Evolutionary conservation across 495 filamentous ascomycete genomes (phyloP), one percentile per base, ranked within the genome.

Genomic region (Aspergillus bridgeri): DNA sequence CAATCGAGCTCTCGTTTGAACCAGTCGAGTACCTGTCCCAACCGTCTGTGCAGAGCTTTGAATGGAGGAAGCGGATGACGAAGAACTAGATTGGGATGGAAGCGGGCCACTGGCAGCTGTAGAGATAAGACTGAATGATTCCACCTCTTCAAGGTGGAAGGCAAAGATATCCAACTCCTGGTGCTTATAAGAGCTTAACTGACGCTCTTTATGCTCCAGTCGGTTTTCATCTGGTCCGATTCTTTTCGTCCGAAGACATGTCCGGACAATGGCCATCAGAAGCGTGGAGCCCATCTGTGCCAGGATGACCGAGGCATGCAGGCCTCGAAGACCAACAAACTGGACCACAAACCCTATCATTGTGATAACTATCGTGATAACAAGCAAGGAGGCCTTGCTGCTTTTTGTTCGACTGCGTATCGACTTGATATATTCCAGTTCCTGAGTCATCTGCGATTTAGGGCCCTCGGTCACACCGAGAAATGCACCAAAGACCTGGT

Each of bases 141-240:
- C 53, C 2, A 73, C 56, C 0, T 68, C 25, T 11, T 69, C 63
- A 0, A 76, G 66, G 51, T 69, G 60, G 29, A 75, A 74, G 0
- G 76, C 70, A 54, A 83, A 75, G 59, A 65, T 77, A 38, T 83
- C 78, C 2, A 83, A 46, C 48, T 83, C 80, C 25, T 77, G 70
- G 21, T 69, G 58, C 9, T 66, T 72, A 6, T 67, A 50, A 11
- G 65, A 62, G 8, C 49, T 56, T 3, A 72, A 48, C 3, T 69
- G 57, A 20, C 65, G 60, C 2, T 75, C 65, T 0, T 60, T 48
- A 9, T 54, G 42, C 0, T 53, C 22, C 2, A 81, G 53, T 9
- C 60, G 25, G 44, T 75, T 73, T 44, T 72, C 67, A 0, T 69
- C 60, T 6, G 72, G 60, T 3, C 60, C 59, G 50, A 74, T 71